These are phyloP conservation scores for Podaxis pistillaris DNA, from an alignment of 768 basidiomycete genomes.

Conservation along the genomic window DNA sequence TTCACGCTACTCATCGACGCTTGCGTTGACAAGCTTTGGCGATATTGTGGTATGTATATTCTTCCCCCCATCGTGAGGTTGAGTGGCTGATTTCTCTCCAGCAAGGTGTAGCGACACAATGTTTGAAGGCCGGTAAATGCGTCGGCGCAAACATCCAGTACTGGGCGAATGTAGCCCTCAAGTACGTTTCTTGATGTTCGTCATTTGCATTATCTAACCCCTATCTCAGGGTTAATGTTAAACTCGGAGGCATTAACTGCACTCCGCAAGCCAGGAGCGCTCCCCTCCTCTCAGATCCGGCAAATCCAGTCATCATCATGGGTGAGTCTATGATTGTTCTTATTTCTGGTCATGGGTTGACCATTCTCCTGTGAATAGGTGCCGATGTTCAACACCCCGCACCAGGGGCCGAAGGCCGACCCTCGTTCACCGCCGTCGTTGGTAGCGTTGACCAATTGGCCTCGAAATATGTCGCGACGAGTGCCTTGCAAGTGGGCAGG, in stretches of 20 bases:
- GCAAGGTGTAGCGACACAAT: conserved; percentile 80
- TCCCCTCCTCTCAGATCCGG: conserved; percentile 56
- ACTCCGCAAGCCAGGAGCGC: conserved; percentile 65
- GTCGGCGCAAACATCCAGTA: conserved; percentile 68
- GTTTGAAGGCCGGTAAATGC: conserved; percentile 63
- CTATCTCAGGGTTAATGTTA: conserved; percentile 65
- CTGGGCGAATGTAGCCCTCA: conserved; percentile 75
- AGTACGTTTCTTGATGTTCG: conserved; percentile 41
- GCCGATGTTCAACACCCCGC: conserved; percentile 82
- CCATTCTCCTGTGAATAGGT: conserved; percentile 35
- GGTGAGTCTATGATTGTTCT: conserved; percentile 36
- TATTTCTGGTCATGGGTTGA: not conserved
- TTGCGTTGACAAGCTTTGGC: conserved; percentile 51
- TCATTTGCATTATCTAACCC: not conserved
- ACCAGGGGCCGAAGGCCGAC: conserved; percentile 67
- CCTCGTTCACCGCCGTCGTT: conserved; percentile 77
- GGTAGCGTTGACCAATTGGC: conserved; percentile 70
- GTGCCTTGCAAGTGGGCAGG: conserved; percentile 55
- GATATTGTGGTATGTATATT: conserved; percentile 37
- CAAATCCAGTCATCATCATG: conserved; percentile 74
- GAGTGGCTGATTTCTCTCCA: conserved; percentile 22
- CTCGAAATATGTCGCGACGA: conserved; percentile 61
- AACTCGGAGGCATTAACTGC: conserved; percentile 78
- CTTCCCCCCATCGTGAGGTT: not conserved
- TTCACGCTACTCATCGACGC: not conserved